These are phyloP conservation scores for Austroboletus eburneus DNA, from an alignment of 768 basidiomycete species.

Conservation along the genomic window DNA sequence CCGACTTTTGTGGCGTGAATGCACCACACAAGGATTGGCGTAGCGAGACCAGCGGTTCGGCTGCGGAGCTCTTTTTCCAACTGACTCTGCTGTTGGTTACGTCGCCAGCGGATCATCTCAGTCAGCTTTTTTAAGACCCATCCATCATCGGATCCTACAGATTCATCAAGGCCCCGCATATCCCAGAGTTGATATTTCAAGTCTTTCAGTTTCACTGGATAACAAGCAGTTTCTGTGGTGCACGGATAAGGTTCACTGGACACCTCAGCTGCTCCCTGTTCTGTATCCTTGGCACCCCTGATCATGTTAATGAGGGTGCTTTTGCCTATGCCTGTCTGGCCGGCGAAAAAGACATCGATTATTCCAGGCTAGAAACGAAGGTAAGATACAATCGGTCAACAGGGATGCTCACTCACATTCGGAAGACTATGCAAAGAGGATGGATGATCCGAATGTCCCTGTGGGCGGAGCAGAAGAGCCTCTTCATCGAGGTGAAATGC, in stretches of 20 bases:
- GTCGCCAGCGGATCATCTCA: too few relatives aligned
- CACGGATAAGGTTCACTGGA: constrained; percentile 18
- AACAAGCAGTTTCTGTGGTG: constrained; percentile 9
- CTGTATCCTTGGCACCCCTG: constrained; percentile 6
- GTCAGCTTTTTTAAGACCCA: neutral
- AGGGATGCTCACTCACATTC: neutral
- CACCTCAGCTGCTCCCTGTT: constrained; percentile 9
- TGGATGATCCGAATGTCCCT: too few relatives aligned
- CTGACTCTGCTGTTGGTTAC: constrained; percentile 17
- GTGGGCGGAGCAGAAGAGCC: too few relatives aligned
- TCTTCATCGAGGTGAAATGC: too few relatives aligned
- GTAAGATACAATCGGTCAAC: neutral
- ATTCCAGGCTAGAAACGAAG: neutral
- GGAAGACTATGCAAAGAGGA: too few relatives aligned
- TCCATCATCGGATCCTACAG: neutral
- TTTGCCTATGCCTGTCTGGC: constrained; percentile 25
- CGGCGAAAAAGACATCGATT: constrained; percentile 19
- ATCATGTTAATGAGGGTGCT: constrained; percentile 26
- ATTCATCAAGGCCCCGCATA: constrained; percentile 25
- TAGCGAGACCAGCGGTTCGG: constrained; percentile 2
- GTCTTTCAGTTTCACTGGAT: neutral
- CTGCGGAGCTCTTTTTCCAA: constrained; percentile 11
- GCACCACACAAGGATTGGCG: constrained; percentile 24
- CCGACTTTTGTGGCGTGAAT: constrained; percentile 20
- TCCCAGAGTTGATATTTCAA: constrained; percentile 21